Conservation (phyloP, 495 filamentous ascomycete species). For the Podospora comata region DNA sequence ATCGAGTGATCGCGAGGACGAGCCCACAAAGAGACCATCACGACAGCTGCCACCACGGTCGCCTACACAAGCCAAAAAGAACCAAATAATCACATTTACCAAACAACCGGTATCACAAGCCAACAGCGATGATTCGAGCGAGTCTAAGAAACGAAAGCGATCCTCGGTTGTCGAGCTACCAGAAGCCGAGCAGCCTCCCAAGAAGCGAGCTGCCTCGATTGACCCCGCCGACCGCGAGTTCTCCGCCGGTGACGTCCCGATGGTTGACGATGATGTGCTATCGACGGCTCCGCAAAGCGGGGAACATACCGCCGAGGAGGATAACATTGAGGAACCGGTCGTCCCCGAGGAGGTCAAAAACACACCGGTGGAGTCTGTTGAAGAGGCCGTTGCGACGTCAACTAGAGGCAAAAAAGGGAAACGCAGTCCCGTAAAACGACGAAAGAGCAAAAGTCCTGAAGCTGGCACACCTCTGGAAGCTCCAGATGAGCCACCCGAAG, state of each 20-base stretch:
- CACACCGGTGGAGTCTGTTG: constrained; percentile 29
- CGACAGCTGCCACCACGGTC: constrained; percentile 21
- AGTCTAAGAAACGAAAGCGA: constrained; percentile 54
- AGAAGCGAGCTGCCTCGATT: constrained; percentile 58
- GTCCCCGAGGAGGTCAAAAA: constrained; percentile 22
- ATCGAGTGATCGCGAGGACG: constrained; percentile 33
- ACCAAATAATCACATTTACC: constrained; percentile 18
- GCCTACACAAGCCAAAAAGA: constrained; percentile 31
- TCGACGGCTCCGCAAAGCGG: constrained; percentile 41
- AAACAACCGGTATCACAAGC: constrained; percentile 19
- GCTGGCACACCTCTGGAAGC: constrained; percentile 28
- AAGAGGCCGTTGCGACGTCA: constrained; percentile 24
- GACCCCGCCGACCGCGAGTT: constrained; percentile 29
- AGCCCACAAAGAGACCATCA: constrained; percentile 17
- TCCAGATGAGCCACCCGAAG: constrained; percentile 31
- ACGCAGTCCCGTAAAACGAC: constrained; percentile 41
- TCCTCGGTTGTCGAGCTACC: constrained; percentile 44
- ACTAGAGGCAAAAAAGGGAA: constrained; percentile 37
- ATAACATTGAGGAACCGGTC: constrained; percentile 30
- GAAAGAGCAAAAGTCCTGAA: constrained; percentile 37
- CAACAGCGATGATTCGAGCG: constrained; percentile 27
- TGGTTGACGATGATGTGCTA: constrained; percentile 42
- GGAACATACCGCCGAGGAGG: constrained; percentile 43
- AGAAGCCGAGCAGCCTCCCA: constrained; percentile 48
- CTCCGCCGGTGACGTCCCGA: constrained; percentile 40